phyloP scores from a whole-genome alignment of 768 basidiomycete species.

The Lentinula lateritia region DNA sequence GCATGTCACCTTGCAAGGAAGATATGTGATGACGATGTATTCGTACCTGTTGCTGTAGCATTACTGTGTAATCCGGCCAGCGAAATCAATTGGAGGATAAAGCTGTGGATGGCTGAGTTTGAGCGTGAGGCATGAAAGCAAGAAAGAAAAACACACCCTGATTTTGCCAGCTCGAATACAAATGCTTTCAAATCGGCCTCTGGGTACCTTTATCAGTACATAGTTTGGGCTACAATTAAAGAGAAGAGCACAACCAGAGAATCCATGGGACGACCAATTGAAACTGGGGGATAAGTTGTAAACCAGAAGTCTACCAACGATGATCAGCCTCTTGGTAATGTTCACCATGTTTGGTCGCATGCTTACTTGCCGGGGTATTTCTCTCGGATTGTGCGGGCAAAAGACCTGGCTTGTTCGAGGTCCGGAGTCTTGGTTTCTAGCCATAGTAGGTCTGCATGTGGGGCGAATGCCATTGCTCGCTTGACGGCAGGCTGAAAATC shows the following conservation, averaged over 20 bases:
- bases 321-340: not conserved
- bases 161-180: conserved; percentile 85
- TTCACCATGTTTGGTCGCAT: not conserved
- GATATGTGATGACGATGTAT: not conserved
- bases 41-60: conserved; percentile 68
- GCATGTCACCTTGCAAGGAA: not conserved
- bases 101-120: conserved; percentile 36
- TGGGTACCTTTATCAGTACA: conserved; percentile 17
- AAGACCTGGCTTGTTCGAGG: conserved; percentile 70
- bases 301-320: conserved; percentile 63
- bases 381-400: conserved; percentile 70
- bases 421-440: conserved; percentile 90
- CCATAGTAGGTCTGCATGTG: conserved; percentile 89
- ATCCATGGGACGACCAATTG: conserved; percentile 86
- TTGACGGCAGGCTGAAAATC: conserved; percentile 62
- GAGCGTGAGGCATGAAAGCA: not conserved
- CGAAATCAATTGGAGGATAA: conserved; percentile 85
- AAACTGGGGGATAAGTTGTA: conserved; percentile 94
- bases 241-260: conserved; percentile 41
- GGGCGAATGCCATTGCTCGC: conserved; percentile 74
- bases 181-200: conserved; percentile 79
- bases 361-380: conserved; percentile 67
- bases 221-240: not conserved
- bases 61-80: conserved; percentile 86
- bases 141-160: conserved; percentile 48